Evolutionary conservation across 2,329 filamentous ascomycete species (phyloP).

Genomic region (Dendryphion nanum): DNA sequence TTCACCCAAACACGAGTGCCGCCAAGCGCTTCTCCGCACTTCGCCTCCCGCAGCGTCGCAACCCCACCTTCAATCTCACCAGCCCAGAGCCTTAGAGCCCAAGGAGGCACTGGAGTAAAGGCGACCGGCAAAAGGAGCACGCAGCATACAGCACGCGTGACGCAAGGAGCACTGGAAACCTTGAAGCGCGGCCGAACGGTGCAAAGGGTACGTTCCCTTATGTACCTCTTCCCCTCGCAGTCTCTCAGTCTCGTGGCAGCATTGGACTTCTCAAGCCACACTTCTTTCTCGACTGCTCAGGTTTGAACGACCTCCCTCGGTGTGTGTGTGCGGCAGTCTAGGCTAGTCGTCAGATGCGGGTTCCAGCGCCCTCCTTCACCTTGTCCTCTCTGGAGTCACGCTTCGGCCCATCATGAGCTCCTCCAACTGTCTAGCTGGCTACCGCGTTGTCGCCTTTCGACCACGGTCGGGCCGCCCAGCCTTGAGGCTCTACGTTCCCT

Average conservation of each 20-base stretch:
- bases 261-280: too few species aligned
- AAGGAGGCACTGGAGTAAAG: constrained; percentile 5
- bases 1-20: too few species aligned
- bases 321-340: constrained; percentile 4
- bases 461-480: constrained; percentile 17
- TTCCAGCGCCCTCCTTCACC: constrained; percentile 18
- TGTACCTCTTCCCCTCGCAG: constrained; percentile 14
- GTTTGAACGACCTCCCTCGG: background rate
- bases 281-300: too few species aligned
- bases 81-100: too few species aligned
- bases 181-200: constrained; percentile 14
- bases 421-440: constrained; percentile 25
- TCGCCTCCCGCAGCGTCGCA: background rate
- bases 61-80: constrained; percentile 8
- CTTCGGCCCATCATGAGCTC: constrained; percentile 28
- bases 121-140: constrained; percentile 17
- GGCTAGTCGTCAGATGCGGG: constrained; percentile 32
- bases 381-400: constrained; percentile 16
- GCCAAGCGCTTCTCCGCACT: constrained; percentile 10
- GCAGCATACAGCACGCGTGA: too few species aligned
- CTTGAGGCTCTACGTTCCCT: constrained; percentile 18
- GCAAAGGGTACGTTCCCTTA: constrained; percentile 12
- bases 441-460: constrained; percentile 23
- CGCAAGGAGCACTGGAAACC: constrained; percentile 4
- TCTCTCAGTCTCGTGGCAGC: too few species aligned